Conservation (phyloP, 108 stramenopile species). For the Hondaea fermentalgiana region DNA sequence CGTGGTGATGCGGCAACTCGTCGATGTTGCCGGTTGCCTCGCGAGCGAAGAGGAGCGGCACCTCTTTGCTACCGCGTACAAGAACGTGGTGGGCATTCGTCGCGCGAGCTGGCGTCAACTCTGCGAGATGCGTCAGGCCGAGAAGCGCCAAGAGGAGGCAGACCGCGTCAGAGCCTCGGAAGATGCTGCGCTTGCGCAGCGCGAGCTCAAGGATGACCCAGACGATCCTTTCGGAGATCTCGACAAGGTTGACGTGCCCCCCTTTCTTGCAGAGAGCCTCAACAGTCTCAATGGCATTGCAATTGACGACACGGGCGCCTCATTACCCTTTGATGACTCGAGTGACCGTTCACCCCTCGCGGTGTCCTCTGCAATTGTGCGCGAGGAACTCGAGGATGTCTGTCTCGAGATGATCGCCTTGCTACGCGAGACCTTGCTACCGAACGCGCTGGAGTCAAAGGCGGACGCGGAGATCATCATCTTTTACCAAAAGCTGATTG, state of each 20-base stretch:
- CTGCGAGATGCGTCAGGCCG: neutral
- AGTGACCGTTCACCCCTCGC: neutral
- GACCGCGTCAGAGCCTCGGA: neutral
- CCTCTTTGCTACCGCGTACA: neutral
- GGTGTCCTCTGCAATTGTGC: neutral
- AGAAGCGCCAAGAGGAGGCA: neutral
- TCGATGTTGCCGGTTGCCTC: neutral
- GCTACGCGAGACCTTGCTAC: neutral
- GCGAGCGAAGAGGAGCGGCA: neutral
- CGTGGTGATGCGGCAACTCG: neutral
- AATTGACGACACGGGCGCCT: neutral
- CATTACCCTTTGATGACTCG: neutral
- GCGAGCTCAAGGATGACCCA: neutral
- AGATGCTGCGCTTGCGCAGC: neutral
- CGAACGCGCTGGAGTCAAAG: neutral
- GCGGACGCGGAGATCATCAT: neutral
- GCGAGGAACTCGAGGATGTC: neutral
- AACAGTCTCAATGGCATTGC: neutral
- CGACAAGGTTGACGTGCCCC: neutral
- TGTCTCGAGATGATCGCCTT: neutral
- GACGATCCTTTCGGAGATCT: neutral
- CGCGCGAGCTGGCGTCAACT: neutral
- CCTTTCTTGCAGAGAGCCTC: neutral
- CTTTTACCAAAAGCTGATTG: slow-evolving; percentile 10
- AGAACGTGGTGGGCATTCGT: neutral